These are phyloP conservation scores for Aspergillus cejpii DNA, from an alignment of 2,329 filamentous ascomycete genomes.

Conservation along the genomic window DNA sequence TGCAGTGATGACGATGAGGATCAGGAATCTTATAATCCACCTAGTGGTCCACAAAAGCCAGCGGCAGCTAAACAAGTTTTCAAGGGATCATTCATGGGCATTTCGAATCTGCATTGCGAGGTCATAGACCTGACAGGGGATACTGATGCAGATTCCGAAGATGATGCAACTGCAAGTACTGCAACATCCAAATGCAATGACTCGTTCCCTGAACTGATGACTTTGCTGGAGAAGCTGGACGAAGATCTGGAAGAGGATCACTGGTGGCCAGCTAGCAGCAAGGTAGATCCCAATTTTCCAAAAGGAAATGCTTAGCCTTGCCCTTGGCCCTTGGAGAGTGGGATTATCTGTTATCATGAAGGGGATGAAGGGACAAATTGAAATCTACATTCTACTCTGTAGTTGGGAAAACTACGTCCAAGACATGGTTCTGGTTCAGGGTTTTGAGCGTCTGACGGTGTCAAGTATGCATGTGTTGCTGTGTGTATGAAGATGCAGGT, in stretches of 20 bases:
- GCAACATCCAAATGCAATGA: not conserved
- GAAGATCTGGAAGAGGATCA: constrained; percentile 30
- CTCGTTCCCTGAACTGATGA: not conserved
- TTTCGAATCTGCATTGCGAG: constrained; percentile 8
- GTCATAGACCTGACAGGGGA: constrained; percentile 28
- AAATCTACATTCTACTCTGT: no score
- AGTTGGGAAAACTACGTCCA: no score
- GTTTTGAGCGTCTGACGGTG: no score
- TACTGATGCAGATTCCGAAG: constrained; percentile 11
- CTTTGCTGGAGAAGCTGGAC: constrained; percentile 6
- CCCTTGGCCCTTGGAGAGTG: no score
- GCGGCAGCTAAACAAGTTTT: not conserved
- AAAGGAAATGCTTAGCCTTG: constrained; percentile 1
- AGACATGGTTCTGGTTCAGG: no score
- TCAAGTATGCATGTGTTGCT: no score
- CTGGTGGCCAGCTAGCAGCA: constrained; percentile 34
- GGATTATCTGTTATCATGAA: no score
- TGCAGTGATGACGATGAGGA: constrained; percentile 15
- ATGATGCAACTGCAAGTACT: constrained; percentile 1
- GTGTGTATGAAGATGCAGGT: no score
- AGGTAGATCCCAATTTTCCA: constrained; percentile 28
- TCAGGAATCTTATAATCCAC: not conserved
- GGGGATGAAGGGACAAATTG: no score
- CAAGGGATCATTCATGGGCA: not conserved
- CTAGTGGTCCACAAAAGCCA: constrained; percentile 4